Base-by-base conservation (phyloP, 768 basidiomycete species). In the Tricholomella constricta region DNA sequence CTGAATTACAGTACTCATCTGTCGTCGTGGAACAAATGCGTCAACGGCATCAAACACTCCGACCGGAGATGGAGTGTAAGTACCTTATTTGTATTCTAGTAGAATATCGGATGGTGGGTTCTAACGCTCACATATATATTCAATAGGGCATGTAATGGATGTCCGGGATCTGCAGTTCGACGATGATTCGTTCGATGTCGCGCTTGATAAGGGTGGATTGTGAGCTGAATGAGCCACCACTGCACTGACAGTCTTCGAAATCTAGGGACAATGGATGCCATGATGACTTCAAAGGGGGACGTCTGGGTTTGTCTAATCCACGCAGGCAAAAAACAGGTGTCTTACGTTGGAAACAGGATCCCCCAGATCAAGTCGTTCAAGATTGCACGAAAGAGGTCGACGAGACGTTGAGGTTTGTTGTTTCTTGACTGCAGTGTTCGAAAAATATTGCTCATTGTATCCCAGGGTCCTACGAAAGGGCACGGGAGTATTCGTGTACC, bases 251-350 rank as follows among this genome's bases (percentile, higher is more conserved):
- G 41, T 22, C 4, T 23, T 31, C 17, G 2, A 5, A 34, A 31
- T 25, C 12, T 26, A 76, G 75, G 89, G 14, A 92, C 91, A 1
- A 91, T 94, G 89, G 91, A 94, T 65, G 89, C 90, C 2, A 88
- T 94, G 87, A 85, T 93, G 84, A 85, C 91, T 0, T 75, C 81
- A 1, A 89, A 89, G 64, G 85, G 86, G 15, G 87, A 91, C 59
- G 85, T 91, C 51, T 93, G 91, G 91, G 89, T 88, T 58, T 45
- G 78, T 57, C 45, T 9, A 12, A 32, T 34, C 4, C 25, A 22
- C 11, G 22, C 52, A 23, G 36, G 45, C 10, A 6, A 34, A 25
- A n/a, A 27, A 35, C 32, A 35, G 6, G 19, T 10, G 7, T 22
- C 22, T 36, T 45, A 7, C 47, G n/a, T 9, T 17, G 5, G 34